phyloP scores from a whole-genome alignment of 192 early-diverging fungal genomes.

The Coemansia sp. region DNA sequence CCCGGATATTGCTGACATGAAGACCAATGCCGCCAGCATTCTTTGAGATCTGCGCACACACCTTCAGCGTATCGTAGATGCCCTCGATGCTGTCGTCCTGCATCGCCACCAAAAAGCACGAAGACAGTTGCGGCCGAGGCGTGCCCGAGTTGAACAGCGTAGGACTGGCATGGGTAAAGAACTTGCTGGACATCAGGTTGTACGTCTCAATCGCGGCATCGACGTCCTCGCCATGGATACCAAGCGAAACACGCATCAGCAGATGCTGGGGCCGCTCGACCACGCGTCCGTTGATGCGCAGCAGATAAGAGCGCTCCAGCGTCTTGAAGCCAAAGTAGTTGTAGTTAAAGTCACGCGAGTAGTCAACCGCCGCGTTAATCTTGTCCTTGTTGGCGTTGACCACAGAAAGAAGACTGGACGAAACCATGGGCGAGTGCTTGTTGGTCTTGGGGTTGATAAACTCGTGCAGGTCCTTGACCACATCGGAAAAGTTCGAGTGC shows the following conservation, averaged over 20 bases:
- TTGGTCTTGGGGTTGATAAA: conserved; percentile 89
- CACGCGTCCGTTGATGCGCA: conserved; percentile 81
- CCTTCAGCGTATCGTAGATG: conserved; percentile 97
- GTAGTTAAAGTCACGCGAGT: conserved; percentile 96
- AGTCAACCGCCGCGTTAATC: conserved; percentile 95
- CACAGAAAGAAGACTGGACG: conserved; percentile 67
- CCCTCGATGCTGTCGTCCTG: conserved; percentile 97
- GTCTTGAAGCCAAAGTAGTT: conserved; percentile 99
- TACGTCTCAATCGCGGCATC: conserved; percentile 93
- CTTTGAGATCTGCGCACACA: conserved; percentile 97
- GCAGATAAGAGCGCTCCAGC: conserved; percentile 92
- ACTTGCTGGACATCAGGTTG: conserved; percentile 87
- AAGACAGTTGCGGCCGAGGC: conserved; percentile 90
- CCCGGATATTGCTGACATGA: conserved; percentile 96
- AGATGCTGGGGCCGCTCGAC: conserved; percentile 97
- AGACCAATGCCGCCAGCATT: conserved; percentile 96
- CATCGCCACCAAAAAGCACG: conserved; percentile 95
- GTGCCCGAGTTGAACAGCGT: conserved; percentile 99
- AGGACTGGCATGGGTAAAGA: conserved; percentile 95
- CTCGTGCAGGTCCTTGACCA: conserved; percentile 80
- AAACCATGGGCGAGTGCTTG: conserved; percentile 90
- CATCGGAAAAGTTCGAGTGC: conserved; percentile 76
- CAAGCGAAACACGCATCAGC: conserved; percentile 97
- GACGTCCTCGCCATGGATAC: conserved; percentile 92
- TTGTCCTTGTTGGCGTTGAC: conserved; percentile 74